Conservation (phyloP, 768 basidiomycete genomes). For the Leccinellum albellum region DNA sequence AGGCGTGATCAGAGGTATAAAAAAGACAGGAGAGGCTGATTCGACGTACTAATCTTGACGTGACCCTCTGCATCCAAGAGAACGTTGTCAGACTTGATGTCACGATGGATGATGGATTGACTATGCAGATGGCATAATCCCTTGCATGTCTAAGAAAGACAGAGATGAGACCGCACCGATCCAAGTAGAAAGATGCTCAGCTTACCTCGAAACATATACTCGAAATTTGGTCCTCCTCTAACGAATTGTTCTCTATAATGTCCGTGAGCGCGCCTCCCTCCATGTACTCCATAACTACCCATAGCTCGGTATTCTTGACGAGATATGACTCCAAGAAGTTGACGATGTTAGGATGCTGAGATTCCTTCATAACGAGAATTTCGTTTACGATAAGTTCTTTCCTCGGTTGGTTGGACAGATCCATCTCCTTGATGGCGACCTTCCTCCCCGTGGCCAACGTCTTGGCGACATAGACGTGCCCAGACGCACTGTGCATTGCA, state of each 20-base stretch:
- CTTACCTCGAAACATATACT: constrained; percentile 88
- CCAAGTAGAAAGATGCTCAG: background rate
- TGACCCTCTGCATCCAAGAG: constrained; percentile 87
- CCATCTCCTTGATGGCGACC: constrained; percentile 99
- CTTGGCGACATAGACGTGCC: constrained; percentile 97
- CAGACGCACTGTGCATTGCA: constrained; percentile 71
- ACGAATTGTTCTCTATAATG: constrained; percentile 93
- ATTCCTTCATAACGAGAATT: constrained; percentile 98
- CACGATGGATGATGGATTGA: constrained; percentile 93
- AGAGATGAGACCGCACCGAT: background rate
- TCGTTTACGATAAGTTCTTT: constrained; percentile 99
- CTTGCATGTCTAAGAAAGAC: constrained; percentile 74
- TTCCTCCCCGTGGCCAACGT: constrained; percentile 78
- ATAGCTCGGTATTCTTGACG: constrained; percentile 82
- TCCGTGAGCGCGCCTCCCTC: constrained; percentile 97
- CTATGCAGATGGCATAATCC: constrained; percentile 90
- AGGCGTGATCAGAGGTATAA: constrained; percentile 6
- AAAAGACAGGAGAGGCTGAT: background rate
- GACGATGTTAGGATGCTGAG: constrained; percentile 95
- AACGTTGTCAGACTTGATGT: constrained; percentile 97
- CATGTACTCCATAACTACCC: constrained; percentile 99
- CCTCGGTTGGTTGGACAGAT: constrained; percentile 87
- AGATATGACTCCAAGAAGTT: constrained; percentile 92
- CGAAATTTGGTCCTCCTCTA: constrained; percentile 94
- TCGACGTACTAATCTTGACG: constrained; percentile 91